Percentiles rank a stretch among this genome's conserved stretches.
These are phyloP conservation scores for Dianthus caryophyllus DNA, from an alignment of 148 eudicot species.

Conservation along the genomic window DNA sequence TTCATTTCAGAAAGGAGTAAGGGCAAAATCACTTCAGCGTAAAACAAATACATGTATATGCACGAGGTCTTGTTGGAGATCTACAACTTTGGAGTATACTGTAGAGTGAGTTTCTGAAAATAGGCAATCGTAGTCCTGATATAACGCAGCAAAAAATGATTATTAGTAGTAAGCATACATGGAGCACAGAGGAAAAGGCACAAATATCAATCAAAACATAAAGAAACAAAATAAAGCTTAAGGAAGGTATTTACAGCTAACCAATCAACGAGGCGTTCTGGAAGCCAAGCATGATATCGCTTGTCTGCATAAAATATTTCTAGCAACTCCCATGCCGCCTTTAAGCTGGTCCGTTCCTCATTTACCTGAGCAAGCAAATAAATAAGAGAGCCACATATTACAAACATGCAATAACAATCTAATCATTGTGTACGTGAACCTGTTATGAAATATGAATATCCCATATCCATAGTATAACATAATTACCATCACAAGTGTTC, in stretches of 20 bases:
- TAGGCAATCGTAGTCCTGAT: slow-evolving; percentile 68
- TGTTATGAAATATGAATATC: slow-evolving; percentile 5
- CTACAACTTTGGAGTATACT: slow-evolving; percentile 64
- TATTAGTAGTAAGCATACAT: not conserved
- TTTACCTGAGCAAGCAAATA: slow-evolving; percentile 36
- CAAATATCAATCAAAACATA: not conserved
- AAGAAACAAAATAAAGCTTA: slow-evolving; percentile 13
- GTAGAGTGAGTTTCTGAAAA: slow-evolving; percentile 53
- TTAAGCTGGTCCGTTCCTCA: slow-evolving; percentile 67
- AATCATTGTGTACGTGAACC: not conserved
- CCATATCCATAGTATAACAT: too few species aligned
- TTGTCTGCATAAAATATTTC: slow-evolving; percentile 88
- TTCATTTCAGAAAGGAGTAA: not conserved
- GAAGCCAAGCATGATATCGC: slow-evolving; percentile 76
- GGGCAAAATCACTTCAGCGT: slow-evolving; percentile 1
- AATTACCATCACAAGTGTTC: slow-evolving; percentile 53
- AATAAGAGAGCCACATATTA: slow-evolving; percentile 3
- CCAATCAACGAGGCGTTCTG: slow-evolving; percentile 94
- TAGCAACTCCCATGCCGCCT: slow-evolving; percentile 96
- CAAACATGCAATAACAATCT: not conserved
- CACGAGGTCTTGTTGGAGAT: slow-evolving; percentile 58
- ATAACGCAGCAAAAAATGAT: slow-evolving; percentile 2
- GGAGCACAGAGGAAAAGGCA: slow-evolving; percentile 2
- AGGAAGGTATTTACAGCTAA: slow-evolving; percentile 62
- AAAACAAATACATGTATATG: slow-evolving; percentile 54